phyloP scores from a whole-genome alignment of 2,329 filamentous ascomycete species.

The Pseudofabraea citricarpa region DNA sequence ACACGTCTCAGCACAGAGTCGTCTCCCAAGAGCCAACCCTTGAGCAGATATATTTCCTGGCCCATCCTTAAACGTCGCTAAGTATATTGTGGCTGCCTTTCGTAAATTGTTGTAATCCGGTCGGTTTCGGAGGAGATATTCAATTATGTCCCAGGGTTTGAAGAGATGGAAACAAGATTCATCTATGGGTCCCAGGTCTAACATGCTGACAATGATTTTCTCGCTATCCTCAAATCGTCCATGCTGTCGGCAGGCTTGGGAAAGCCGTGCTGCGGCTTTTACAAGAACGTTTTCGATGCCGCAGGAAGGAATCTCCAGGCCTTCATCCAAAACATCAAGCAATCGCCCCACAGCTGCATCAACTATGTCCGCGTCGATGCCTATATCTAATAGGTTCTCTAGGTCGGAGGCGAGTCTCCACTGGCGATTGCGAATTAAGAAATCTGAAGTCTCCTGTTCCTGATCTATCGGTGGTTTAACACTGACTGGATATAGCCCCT shows the following conservation, averaged over 20 bases:
- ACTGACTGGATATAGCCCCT: no score
- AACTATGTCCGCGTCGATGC: constrained; percentile 8
- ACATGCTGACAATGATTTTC: constrained; percentile 16
- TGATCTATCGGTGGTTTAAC: not conserved
- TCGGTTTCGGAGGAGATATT: constrained; percentile 7
- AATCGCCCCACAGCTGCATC: constrained; percentile 17
- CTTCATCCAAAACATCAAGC: constrained; percentile 19
- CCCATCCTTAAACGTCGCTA: constrained; percentile 17
- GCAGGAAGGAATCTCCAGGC: constrained; percentile 6
- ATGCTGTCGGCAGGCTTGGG: constrained; percentile 11
- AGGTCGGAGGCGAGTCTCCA: constrained; percentile 17
- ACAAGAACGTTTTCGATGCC: constrained; percentile 4
- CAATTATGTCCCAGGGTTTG: constrained; percentile 13
- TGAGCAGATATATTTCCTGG: constrained; percentile 7
- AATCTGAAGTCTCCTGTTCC: not conserved
- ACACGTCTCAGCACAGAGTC: constrained; percentile 17
- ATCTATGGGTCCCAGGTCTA: constrained; percentile 11
- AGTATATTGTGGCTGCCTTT: constrained; percentile 20
- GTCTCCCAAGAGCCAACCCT: constrained; percentile 12
- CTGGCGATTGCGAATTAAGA: constrained; percentile 5
- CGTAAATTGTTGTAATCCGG: constrained; percentile 8
- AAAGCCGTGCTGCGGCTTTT: not conserved
- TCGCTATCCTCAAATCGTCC: constrained; percentile 14
- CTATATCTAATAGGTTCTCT: constrained; percentile 10
- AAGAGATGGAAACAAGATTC: constrained; percentile 16